phyloP scores from a whole-genome alignment of 768 basidiomycete species.

The Lentinula sp. region DNA sequence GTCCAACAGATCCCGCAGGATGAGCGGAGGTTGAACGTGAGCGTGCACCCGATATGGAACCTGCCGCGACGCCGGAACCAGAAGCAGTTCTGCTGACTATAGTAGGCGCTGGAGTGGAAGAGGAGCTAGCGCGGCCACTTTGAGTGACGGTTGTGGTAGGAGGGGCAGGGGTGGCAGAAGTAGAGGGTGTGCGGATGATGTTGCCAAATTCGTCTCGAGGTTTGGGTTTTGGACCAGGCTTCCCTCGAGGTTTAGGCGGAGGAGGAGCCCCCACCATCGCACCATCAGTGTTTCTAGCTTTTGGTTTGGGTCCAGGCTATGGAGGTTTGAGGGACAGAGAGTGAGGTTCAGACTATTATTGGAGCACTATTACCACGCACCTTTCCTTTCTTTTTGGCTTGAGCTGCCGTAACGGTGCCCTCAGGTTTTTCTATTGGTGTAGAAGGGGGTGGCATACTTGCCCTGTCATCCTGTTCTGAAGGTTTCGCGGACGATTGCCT shows the following conservation, averaged over 20 bases:
- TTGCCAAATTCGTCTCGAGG: conserved; percentile 7
- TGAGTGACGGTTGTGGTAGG: not conserved
- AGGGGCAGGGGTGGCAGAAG: conserved; percentile 14
- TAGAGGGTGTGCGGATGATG: conserved; percentile 6
- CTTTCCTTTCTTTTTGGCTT: conserved; percentile 17
- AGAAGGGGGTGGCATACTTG: conserved; percentile 54
- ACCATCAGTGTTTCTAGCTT: conserved; percentile 20
- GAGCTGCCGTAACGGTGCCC: not conserved
- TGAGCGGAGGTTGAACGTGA: conserved; percentile 71
- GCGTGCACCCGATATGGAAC: conserved; percentile 33
- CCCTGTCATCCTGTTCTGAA: conserved; percentile 30
- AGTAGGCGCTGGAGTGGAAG: conserved; percentile 8
- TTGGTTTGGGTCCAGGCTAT: conserved; percentile 27
- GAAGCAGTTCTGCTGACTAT: conserved; percentile 9
- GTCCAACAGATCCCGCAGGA: conserved; percentile 39
- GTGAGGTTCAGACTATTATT: not conserved
- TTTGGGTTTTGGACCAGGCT: conserved; percentile 13
- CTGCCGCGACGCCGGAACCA: conserved; percentile 16
- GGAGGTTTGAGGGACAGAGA: not conserved
- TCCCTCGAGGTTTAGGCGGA: conserved; percentile 9
- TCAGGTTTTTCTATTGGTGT: conserved; percentile 6
- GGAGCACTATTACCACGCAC: conserved; percentile 6
- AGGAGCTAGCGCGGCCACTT: conserved; percentile 10
- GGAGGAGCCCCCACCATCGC: conserved; percentile 13
- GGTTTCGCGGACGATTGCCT: conserved; percentile 1